Evolutionary conservation across 75 land plant genomes (phyloP), one percentile per base, ranked within the genome.

Genomic region (Selaginella tamariscina): DNA sequence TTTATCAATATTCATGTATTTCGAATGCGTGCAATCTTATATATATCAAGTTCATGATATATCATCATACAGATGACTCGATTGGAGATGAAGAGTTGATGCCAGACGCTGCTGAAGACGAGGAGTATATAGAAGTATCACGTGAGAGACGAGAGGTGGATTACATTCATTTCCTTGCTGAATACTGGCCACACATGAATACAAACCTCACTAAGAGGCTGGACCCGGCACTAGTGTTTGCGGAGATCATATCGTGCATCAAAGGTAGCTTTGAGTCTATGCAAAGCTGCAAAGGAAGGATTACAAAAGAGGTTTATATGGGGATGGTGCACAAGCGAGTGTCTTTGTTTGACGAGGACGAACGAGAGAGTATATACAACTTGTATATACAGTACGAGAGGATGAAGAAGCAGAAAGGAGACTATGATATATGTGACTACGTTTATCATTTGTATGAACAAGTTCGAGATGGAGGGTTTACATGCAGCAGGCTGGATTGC

Each of bases 161-260:
- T 33, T 82, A 57, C 70, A 82, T 82, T 0, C 56, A 68, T 0
- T 87, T 87, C 71, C 54, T 15, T 64, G 65, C 67, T 0, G 33
- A 65, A 15, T 86, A 86, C 39, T 86, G 88, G 88, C 83, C 80
- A 1, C 90, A 76, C 72, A 79, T 87, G 32, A 75, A 76, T 68
- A 0, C 30, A 2, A 68, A 66, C 2, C 27, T 80, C 26, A 84
- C 77, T 0, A 84, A 74, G 33, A 75, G 66, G 44, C 72, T 84
- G 9, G 90, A 84, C 57, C 54, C 85, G 30, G 80, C 79, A 2
- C 71, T 66, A 0, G 84, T 82, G 13, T 87, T 70, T 33, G 80
- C 82, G 24, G 80, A 81, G 70, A 83, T 86, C 30, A 72, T 80
- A 21, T 83, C 86, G 30, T 73, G 71, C 57, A 87, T 87, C 24